Evolutionary conservation across 768 basidiomycete species (phyloP).

Genomic region (Strobilomyces dryophilus): DNA sequence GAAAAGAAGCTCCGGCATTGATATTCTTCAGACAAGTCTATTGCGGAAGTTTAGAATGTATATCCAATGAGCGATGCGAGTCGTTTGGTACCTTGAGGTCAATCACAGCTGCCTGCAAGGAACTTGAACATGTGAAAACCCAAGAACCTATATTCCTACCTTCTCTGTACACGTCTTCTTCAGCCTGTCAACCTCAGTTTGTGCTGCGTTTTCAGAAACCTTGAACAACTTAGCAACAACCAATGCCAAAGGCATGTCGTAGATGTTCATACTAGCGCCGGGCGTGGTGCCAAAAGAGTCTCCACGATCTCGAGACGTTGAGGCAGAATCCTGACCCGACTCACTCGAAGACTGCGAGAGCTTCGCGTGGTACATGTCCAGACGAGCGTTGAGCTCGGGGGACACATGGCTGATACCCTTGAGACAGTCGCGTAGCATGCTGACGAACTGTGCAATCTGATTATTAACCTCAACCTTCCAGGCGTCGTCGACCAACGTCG

Average conservation of each 20-base stretch:
- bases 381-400: constrained; percentile 72
- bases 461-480: constrained; percentile 94
- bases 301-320: constrained; percentile 50
- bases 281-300: constrained; percentile 43
- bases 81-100: constrained; percentile 70
- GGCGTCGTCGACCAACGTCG: constrained; percentile 72
- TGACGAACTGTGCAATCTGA: constrained; percentile 87
- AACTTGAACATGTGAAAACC: background rate
- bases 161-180: constrained; percentile 70
- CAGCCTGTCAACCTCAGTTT: constrained; percentile 69
- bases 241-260: constrained; percentile 75
- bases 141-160: constrained; percentile 31
- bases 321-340: constrained; percentile 63
- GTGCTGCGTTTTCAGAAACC: constrained; percentile 60
- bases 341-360: constrained; percentile 62
- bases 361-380: constrained; percentile 83
- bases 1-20: constrained; percentile 77
- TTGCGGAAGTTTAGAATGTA: constrained; percentile 5
- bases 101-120: constrained; percentile 66
- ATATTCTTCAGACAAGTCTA: constrained; percentile 88
- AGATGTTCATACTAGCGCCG: constrained; percentile 43
- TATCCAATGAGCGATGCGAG: background rate
- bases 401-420: constrained; percentile 70
- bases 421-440: constrained; percentile 78
- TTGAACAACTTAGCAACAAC: constrained; percentile 73